Evolutionary conservation across 75 land plant genomes (phyloP).

Genomic region (Chamaecyparis obtusa): DNA sequence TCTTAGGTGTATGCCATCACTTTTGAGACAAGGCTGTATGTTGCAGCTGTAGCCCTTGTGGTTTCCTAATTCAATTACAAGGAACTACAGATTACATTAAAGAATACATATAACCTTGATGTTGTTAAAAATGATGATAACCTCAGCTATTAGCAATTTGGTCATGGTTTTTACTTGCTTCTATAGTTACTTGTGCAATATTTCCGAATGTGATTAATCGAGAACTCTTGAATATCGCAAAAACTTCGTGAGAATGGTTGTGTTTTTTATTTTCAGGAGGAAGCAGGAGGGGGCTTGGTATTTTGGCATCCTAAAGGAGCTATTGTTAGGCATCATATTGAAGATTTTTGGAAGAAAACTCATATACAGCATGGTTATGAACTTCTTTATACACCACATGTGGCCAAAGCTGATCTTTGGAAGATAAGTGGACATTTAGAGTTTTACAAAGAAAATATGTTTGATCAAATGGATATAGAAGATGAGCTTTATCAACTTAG

Average conservation of each 20-base stretch:
- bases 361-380: slow-evolving; percentile 83
- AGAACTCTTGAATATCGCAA: neutral
- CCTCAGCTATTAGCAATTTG: neutral
- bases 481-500: slow-evolving; percentile 93
- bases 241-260: slow-evolving; percentile 1
- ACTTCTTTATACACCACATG: slow-evolving; percentile 95
- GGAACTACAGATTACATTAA: neutral
- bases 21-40: neutral
- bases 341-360: slow-evolving; percentile 85
- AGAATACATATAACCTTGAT: neutral
- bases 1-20: neutral
- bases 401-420: slow-evolving; percentile 95
- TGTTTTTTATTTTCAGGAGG: slow-evolving; percentile 61
- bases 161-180: neutral
- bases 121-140: neutral
- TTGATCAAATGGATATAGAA: slow-evolving; percentile 93
- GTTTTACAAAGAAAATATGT: slow-evolving; percentile 98
- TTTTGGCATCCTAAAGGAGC: slow-evolving; percentile 99
- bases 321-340: slow-evolving; percentile 81
- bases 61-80: neutral
- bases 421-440: slow-evolving; percentile 95
- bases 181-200: neutral
- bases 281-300: slow-evolving; percentile 95
- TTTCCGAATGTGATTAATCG: neutral
- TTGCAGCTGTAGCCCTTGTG: neutral